These are phyloP conservation scores for Ceratocystis smalleyi DNA, from an alignment of 2,329 filamentous ascomycete genomes.

Conservation along the genomic window DNA sequence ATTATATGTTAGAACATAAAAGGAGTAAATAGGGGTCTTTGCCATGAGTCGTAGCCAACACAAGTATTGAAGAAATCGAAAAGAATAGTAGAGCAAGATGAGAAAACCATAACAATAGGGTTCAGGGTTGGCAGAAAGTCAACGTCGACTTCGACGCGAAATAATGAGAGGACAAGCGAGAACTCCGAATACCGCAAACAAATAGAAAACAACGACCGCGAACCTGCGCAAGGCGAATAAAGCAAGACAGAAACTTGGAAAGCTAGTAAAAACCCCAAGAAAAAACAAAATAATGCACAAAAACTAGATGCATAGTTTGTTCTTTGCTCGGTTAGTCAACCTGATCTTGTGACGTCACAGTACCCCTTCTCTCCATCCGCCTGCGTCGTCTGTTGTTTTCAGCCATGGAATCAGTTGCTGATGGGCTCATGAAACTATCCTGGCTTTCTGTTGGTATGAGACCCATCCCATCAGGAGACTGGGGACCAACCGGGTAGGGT, in stretches of 20 bases:
- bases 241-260: not conserved
- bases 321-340: not conserved
- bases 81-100: not conserved
- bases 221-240: not conserved
- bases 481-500: slow-evolving; percentile 40
- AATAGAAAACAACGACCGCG: not conserved
- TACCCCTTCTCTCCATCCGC: slow-evolving; percentile 37
- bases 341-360: slow-evolving; percentile 20
- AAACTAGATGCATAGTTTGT: not conserved
- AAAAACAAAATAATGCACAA: slow-evolving; percentile 2
- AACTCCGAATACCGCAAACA: not conserved
- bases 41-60: not conserved
- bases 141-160: not conserved
- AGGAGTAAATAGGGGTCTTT: not conserved
- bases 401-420: slow-evolving; percentile 28
- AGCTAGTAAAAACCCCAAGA: not conserved
- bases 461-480: slow-evolving; percentile 27
- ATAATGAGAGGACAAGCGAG: not conserved
- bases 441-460: slow-evolving; percentile 34
- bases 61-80: not conserved
- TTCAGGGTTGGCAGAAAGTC: not conserved
- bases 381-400: slow-evolving; percentile 38
- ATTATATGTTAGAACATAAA: slow-evolving; percentile 4
- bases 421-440: slow-evolving; percentile 35
- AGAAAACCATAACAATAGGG: not conserved